phyloP scores from a whole-genome alignment of 441 rosid genomes.

The Rhodomyrtus psidioides region DNA sequence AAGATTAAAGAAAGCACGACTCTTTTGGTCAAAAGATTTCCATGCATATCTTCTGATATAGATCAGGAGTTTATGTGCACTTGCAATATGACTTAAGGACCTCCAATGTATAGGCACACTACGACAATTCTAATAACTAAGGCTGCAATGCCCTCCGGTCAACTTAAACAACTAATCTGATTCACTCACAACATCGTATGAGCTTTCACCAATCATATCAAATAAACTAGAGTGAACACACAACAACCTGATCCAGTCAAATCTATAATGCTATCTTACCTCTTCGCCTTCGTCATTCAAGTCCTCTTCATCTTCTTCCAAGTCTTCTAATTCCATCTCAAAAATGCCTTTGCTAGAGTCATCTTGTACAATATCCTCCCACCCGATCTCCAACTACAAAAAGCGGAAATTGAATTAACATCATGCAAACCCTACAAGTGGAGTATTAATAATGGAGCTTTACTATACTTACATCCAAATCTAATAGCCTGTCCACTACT shows the following conservation, averaged over 20 bases:
- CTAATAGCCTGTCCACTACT: slow-evolving; percentile 60
- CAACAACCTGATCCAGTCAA: not conserved
- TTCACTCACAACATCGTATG: not conserved
- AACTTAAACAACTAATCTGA: not conserved
- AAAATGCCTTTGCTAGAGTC: slow-evolving; percentile 73
- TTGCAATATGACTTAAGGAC: not conserved
- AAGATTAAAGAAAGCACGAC: not conserved
- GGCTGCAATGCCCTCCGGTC: not conserved
- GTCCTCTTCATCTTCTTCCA: slow-evolving; percentile 28
- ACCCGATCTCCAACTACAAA: slow-evolving; percentile 59
- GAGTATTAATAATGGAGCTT: not conserved
- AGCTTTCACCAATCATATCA: not conserved
- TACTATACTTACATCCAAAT: slow-evolving; percentile 63
- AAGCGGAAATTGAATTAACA: not conserved
- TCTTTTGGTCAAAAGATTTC: not conserved
- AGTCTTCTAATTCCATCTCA: slow-evolving; percentile 67
- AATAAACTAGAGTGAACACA: not conserved
- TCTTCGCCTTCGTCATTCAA: slow-evolving; percentile 14
- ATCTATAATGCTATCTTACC: slow-evolving; percentile 21
- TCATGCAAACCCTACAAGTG: not conserved
- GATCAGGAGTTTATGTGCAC: not conserved
- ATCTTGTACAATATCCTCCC: slow-evolving; percentile 64
- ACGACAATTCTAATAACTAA: not conserved
- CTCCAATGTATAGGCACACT: not conserved
- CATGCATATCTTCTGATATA: not conserved